Percentiles rank a stretch among this genome's conserved stretches.
phyloP scores from a whole-genome alignment of 2,329 filamentous ascomycete genomes.

The Microdochium bolleyi region DNA sequence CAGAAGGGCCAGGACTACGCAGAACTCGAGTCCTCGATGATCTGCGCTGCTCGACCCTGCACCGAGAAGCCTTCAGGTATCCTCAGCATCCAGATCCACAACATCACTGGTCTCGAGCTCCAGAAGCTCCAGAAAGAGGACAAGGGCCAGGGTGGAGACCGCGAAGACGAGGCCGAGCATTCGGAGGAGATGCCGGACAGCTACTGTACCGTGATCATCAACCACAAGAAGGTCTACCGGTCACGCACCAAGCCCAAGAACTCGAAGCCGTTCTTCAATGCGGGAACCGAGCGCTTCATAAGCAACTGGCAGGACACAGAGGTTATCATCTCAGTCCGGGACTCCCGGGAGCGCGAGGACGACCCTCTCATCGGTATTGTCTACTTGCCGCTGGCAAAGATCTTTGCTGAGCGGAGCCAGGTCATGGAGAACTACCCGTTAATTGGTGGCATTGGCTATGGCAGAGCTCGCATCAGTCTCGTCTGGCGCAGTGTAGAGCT shows the following conservation, averaged over 20 bases:
- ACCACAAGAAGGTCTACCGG: slow-evolving; percentile 62
- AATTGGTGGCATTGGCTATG: slow-evolving; percentile 65
- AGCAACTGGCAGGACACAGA: slow-evolving; percentile 60
- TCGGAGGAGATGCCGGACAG: slow-evolving; percentile 58
- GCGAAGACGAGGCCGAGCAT: slow-evolving; percentile 50
- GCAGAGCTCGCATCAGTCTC: slow-evolving; percentile 60
- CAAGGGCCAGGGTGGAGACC: slow-evolving; percentile 36
- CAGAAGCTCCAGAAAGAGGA: slow-evolving; percentile 48
- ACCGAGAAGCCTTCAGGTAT: slow-evolving; percentile 56
- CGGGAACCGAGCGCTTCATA: slow-evolving; percentile 65
- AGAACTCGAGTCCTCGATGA: slow-evolving; percentile 51
- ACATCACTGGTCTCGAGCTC: slow-evolving; percentile 61
- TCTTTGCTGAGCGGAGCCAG: slow-evolving; percentile 57
- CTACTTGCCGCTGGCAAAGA: slow-evolving; percentile 53
- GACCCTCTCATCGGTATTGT: slow-evolving; percentile 64
- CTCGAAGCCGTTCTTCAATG: slow-evolving; percentile 71
- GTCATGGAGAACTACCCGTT: slow-evolving; percentile 59
- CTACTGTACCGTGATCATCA: slow-evolving; percentile 67
- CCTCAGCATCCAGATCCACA: slow-evolving; percentile 63
- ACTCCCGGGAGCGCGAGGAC: slow-evolving; percentile 60
- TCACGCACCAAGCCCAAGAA: slow-evolving; percentile 74
- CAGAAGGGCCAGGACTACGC: slow-evolving; percentile 62
- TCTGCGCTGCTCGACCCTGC: slow-evolving; percentile 59
- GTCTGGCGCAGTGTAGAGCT: slow-evolving; percentile 65
- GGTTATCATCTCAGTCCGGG: slow-evolving; percentile 59